Conservation (phyloP, 495 filamentous ascomycete species). For the Geoglossum glabrum region DNA sequence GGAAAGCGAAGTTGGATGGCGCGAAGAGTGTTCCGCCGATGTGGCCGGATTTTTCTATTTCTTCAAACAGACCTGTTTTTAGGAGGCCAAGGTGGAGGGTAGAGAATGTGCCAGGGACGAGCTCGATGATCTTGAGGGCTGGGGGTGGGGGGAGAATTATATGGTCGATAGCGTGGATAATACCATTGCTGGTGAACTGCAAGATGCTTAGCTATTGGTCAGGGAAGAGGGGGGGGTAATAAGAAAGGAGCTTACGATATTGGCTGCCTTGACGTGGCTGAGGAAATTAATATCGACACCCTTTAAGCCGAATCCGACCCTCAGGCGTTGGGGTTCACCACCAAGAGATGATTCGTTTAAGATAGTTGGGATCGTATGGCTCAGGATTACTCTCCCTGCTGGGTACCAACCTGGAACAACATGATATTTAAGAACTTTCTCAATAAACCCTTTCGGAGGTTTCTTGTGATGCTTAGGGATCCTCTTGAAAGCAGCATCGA, state of each 20-base stretch:
- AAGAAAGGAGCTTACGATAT: constrained; percentile 40
- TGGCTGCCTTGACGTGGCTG: constrained; percentile 37
- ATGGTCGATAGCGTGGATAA: constrained; percentile 55
- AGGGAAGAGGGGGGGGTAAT: constrained; percentile 1
- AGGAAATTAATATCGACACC: constrained; percentile 56
- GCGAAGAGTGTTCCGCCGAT: constrained; percentile 52
- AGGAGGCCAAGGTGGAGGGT: constrained; percentile 51
- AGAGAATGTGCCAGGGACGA: constrained; percentile 52
- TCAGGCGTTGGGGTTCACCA: constrained; percentile 40
- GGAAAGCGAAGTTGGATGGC: constrained; percentile 57
- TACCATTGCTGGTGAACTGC: constrained; percentile 46
- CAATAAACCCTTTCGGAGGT: constrained; percentile 41
- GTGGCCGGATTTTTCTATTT: constrained; percentile 23
- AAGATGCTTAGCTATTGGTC: constrained; percentile 1
- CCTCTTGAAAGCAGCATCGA: constrained; percentile 51
- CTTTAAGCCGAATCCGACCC: constrained; percentile 32
- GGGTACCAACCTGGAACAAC: constrained; percentile 40
- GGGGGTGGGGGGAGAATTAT: constrained; percentile 55
- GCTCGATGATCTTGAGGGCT: constrained; percentile 34
- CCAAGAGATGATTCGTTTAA: constrained; percentile 35
- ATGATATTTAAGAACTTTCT: constrained; percentile 50
- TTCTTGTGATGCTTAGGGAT: constrained; percentile 34
- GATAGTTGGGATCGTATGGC: constrained; percentile 52
- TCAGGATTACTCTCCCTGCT: constrained; percentile 31
- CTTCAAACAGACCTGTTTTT: constrained; percentile 41